Base-by-base conservation (phyloP, 1,139 yeast species). In the Barnettozyma hawaiiensis region DNA sequence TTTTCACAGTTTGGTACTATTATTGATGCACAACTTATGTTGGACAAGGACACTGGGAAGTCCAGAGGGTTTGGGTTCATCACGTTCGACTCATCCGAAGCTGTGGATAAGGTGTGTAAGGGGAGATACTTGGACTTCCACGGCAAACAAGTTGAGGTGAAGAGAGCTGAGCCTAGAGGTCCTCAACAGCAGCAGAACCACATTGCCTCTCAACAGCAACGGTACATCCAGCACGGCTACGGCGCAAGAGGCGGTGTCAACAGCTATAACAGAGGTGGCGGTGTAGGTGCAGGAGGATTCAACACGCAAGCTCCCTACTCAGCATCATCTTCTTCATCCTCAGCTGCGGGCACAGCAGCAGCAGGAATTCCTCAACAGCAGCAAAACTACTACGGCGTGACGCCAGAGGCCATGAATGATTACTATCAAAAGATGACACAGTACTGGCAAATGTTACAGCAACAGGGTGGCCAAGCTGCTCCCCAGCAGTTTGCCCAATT, bases 61-160 rank as follows among this genome's bases (percentile, higher is more conserved):
- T 90, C 97, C 4, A 77, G 98, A 69, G 99, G 99, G 23, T 92
- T 92, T 64, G 99, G 99, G 0, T 92, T 92, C 65, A 92, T 92
- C 51, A 92, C 99, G 9, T 92, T 85, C 64, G 98, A 92, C 59
- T 79, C 95, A 22, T 96, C 96, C 28, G 92, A 84, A 42, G 97
- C 97, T 11, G 97, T 92, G 36, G 98, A 92, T 59, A 75, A 82
- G 56, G 96, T 89, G 46, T 84, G 95, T 47, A 85, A 81, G 46
- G 84, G 83, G 62, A 85, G 85, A 65, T 86, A 80, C 59, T 75
- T 89, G 51, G 79, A 83, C 45, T 80, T 89, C 53, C 89, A 89
- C 61, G 96, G 95, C 41, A 86, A 84, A 63, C 80, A 87, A 38
- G 87, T 92, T 78, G 98, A 92, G 65, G 96, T 92, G 47, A 92